Base-by-base conservation (phyloP, 208 protist species). In the Trypanosoma theileri region DNA sequence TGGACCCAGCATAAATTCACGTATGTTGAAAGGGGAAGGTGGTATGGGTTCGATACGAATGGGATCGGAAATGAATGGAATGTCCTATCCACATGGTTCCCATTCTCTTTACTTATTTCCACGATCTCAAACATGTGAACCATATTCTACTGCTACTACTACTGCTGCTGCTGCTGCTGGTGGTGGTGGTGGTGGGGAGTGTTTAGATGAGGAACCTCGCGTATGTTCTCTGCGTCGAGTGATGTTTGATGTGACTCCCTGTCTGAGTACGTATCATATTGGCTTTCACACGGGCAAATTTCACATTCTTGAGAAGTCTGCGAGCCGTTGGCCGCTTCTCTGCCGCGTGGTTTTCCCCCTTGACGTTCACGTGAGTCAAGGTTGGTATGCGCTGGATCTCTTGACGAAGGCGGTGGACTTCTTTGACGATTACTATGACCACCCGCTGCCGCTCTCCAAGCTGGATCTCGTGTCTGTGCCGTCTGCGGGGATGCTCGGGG, bases 281-380 rank as follows among this genome's bases (percentile, higher is more conserved):
- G 80, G 76, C 28, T 97, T 98, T 57, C 75, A 91, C 16, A 84
- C 98, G 26, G 97, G 98, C 57, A 86, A 94, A 46, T 98, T 98
- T 70, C 79, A 89, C 17, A 87, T 88, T 53, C 59, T 99, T 21
- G 87, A 94, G 72, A 66, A 77, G 66, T 68, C 63, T 64, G 74
- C 77, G 4, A 70, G 57, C 13, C 55, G 63, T 16, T 75, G 78
- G 4, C 61, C 72, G 0, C 63, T 91, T 12, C 60, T 84, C 19
- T 89, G 83, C 52, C 85, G 85, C n/a, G 88, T 89, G 16, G 70
- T 87, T 22, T 79, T 88, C 48, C 82, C 84, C 13, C 44, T 64
- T 19, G 59, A 63, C 1, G 67, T 79, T 35, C 61, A 70, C 22
- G 64, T 64, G 16, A 60, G 76, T 83, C 35, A 71, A 75, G 71